A percentile compares a stretch with the other conserved stretches of the same genome.
These are phyloP conservation scores for Penicillium frequentans DNA, from an alignment of 2,329 filamentous ascomycete genomes.

Conservation along the genomic window DNA sequence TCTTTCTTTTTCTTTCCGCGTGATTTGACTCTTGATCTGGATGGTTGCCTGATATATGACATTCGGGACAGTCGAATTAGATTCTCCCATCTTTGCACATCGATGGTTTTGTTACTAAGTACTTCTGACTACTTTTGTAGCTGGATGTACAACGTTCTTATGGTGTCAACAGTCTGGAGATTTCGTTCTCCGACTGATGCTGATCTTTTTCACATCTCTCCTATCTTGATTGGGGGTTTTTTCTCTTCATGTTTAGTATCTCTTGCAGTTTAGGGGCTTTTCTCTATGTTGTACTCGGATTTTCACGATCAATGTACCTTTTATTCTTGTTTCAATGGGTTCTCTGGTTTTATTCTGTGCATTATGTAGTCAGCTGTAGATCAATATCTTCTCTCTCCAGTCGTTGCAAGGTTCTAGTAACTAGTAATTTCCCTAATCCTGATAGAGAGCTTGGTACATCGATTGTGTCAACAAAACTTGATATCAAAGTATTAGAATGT, in stretches of 20 bases:
- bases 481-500: neutral
- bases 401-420: neutral
- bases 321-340: conserved; percentile 8
- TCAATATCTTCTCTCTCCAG: neutral
- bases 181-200: neutral
- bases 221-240: conserved; percentile 4
- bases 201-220: conserved; percentile 6
- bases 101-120: neutral
- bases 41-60: neutral
- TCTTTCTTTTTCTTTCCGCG: conserved; percentile 12
- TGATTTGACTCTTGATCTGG: conserved; percentile 11
- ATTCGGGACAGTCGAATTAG: neutral
- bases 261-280: conserved; percentile 16
- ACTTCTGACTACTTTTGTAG: neutral
- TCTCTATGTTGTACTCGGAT: conserved; percentile 18
- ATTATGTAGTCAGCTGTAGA: neutral
- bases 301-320: conserved; percentile 25
- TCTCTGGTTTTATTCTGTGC: neutral
- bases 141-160: neutral
- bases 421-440: neutral
- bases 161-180: neutral
- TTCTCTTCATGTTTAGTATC: conserved; percentile 17
- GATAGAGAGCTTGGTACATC: neutral
- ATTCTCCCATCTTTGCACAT: neutral
- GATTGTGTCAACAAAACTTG: too few species aligned